A percentile compares a stretch with the other conserved stretches of the same genome.
phyloP scores from a whole-genome alignment of 805 yeast genomes.

The Hanseniaspora guilliermondii region DNA sequence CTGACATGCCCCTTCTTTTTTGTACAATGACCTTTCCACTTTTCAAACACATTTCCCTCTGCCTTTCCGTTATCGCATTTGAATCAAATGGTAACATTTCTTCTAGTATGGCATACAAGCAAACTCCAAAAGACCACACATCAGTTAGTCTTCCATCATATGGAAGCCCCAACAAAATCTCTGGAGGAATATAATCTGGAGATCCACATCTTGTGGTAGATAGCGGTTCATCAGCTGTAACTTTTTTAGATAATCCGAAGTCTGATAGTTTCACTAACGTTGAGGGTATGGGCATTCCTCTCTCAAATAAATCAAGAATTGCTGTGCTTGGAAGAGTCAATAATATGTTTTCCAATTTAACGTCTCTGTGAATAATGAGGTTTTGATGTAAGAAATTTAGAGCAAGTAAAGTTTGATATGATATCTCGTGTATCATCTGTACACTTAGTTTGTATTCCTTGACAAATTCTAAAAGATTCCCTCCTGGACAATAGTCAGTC shows the following conservation, averaged over 20 bases:
- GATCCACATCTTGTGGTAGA: slow-evolving; percentile 89
- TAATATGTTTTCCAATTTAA: slow-evolving; percentile 78
- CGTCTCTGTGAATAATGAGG: slow-evolving; percentile 74
- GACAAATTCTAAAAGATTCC: slow-evolving; percentile 65
- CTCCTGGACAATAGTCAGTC: slow-evolving; percentile 70
- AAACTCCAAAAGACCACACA: slow-evolving; percentile 89
- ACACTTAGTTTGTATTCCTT: slow-evolving; percentile 36
- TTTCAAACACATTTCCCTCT: slow-evolving; percentile 20
- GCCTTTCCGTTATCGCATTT: slow-evolving; percentile 27
- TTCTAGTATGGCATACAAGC: slow-evolving; percentile 74
- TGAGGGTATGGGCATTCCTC: slow-evolving; percentile 14
- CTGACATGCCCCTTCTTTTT: slow-evolving; percentile 34
- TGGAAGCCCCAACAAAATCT: slow-evolving; percentile 73
- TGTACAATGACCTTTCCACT: slow-evolving; percentile 2
- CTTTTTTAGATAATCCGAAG: slow-evolving; percentile 71
- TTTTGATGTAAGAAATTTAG: slow-evolving; percentile 57
- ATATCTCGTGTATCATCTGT: slow-evolving; percentile 44
- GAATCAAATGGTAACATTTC: slow-evolving; percentile 86
- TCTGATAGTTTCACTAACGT: slow-evolving; percentile 56
- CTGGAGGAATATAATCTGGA: slow-evolving; percentile 94
- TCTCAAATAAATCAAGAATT: slow-evolving; percentile 19
- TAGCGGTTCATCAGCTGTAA: slow-evolving; percentile 39
- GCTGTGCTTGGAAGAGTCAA: slow-evolving; percentile 32
- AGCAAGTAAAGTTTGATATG: slow-evolving; percentile 59
- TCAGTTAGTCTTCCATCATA: slow-evolving; percentile 89